These are phyloP conservation scores for Pyrenophora graminea DNA, from an alignment of 2,329 filamentous ascomycete species.

Conservation along the genomic window DNA sequence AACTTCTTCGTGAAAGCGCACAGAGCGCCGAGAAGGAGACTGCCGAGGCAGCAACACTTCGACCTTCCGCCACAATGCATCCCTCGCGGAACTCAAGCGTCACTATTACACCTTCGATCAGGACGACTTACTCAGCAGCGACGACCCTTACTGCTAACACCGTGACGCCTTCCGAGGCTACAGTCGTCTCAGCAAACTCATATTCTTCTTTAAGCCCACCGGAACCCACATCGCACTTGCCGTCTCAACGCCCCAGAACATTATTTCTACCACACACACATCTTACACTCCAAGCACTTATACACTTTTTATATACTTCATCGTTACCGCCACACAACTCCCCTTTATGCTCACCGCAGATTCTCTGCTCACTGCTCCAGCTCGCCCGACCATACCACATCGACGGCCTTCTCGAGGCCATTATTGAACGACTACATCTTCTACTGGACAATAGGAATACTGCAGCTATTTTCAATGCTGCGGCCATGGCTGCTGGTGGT, in stretches of 20 bases:
- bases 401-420: conserved; percentile 88
- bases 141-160: conserved; percentile 51
- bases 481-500: conserved; percentile 95
- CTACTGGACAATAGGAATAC: conserved; percentile 92
- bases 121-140: conserved; percentile 52
- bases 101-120: conserved; percentile 76
- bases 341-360: conserved; percentile 87
- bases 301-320: conserved; percentile 93
- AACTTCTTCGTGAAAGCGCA: conserved; percentile 79
- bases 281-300: conserved; percentile 83
- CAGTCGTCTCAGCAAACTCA: conserved; percentile 48
- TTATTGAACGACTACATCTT: conserved; percentile 86
- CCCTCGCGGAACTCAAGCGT: conserved; percentile 77
- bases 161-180: conserved; percentile 41
- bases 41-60: conserved; percentile 74
- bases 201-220: conserved; percentile 54
- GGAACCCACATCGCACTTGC: conserved; percentile 58
- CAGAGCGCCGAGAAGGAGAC: conserved; percentile 61
- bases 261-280: conserved; percentile 93
- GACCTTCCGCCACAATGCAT: conserved; percentile 61
- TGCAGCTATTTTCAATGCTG: conserved; percentile 96
- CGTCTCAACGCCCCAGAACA: conserved; percentile 75
- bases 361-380: conserved; percentile 92
- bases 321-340: conserved; percentile 77
- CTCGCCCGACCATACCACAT: conserved; percentile 91